phyloP scores from a whole-genome alignment of 2,329 filamentous ascomycete species.

The Canariomyces notabilis region DNA sequence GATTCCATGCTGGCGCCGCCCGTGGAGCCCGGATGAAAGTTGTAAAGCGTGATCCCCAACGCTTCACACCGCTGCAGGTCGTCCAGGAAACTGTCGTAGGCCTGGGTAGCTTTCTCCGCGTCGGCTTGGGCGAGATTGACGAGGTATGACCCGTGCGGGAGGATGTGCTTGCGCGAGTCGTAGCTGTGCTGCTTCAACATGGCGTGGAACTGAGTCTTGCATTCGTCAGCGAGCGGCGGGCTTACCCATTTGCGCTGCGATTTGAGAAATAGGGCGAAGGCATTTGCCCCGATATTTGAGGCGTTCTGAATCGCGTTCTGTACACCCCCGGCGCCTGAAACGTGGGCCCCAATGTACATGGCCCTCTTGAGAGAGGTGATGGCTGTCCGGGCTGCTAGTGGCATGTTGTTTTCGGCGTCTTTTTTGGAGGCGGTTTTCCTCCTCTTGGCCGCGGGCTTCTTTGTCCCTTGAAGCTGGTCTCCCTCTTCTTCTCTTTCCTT shows the following conservation, averaged over 20 bases:
- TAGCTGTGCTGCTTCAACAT: conserved; percentile 66
- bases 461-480: conserved; percentile 21
- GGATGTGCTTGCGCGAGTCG: conserved; percentile 64
- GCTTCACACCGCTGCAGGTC: conserved; percentile 80
- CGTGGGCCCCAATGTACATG: conserved; percentile 88
- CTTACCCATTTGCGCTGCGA: conserved; percentile 93
- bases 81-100: conserved; percentile 80
- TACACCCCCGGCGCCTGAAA: conserved; percentile 84
- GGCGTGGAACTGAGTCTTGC: conserved; percentile 63
- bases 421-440: conserved; percentile 37
- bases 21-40: conserved; percentile 90
- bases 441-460: conserved; percentile 26
- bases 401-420: conserved; percentile 45
- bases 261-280: conserved; percentile 92
- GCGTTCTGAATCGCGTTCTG: conserved; percentile 82
- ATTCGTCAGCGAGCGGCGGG: conserved; percentile 65
- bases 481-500: conserved; percentile 27
- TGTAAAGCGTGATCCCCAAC: conserved; percentile 87
- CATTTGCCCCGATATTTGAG: conserved; percentile 78
- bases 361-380: conserved; percentile 57
- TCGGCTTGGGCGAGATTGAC: conserved; percentile 92
- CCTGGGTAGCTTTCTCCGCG: conserved; percentile 72
- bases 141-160: conserved; percentile 93
- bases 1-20: conserved; percentile 61
- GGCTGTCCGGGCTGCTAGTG: conserved; percentile 64